Evolutionary conservation across 2,329 filamentous ascomycete genomes (phyloP).

Genomic region (Alternaria alternata): DNA sequence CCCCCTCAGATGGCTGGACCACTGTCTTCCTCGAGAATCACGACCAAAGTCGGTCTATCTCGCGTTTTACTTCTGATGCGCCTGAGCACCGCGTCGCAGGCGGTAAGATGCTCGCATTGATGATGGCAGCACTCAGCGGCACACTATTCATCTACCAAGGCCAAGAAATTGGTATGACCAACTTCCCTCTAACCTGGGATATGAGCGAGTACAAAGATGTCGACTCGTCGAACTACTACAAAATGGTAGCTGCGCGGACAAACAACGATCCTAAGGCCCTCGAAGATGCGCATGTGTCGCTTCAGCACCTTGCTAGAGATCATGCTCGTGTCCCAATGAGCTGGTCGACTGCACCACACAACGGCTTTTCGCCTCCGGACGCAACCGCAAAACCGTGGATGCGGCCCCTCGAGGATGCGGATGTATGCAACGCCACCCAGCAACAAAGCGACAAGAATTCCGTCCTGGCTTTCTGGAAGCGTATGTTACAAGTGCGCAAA

Average conservation of each 20-base stretch:
- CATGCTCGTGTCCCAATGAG: slow-evolving; percentile 74
- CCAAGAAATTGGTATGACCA: slow-evolving; percentile 61
- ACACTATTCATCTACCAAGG: slow-evolving; percentile 62
- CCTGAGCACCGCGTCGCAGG: slow-evolving; percentile 56
- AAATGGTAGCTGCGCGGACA: slow-evolving; percentile 42
- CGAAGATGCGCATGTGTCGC: slow-evolving; percentile 58
- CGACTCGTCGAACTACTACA: slow-evolving; percentile 64
- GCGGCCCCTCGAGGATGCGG: slow-evolving; percentile 64
- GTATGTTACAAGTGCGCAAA: slow-evolving; percentile 63
- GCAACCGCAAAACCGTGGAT: slow-evolving; percentile 65
- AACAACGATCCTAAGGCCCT: slow-evolving; percentile 48
- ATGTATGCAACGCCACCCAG: slow-evolving; percentile 64
- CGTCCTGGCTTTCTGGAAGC: slow-evolving; percentile 69
- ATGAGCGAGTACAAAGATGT: slow-evolving; percentile 61
- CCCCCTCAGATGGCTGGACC: slow-evolving; percentile 54
- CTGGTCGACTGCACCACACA: slow-evolving; percentile 65
- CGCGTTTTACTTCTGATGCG: slow-evolving; percentile 58
- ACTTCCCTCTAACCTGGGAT: slow-evolving; percentile 55
- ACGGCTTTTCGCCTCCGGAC: slow-evolving; percentile 65
- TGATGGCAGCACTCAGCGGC: slow-evolving; percentile 58
- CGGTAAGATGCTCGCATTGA: slow-evolving; percentile 58
- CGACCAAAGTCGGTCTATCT: slow-evolving; percentile 61
- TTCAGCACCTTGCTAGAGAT: slow-evolving; percentile 69
- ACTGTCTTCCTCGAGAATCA: slow-evolving; percentile 63
- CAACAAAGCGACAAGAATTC: slow-evolving; percentile 57